Evolutionary conservation across 1,284 basidiomycete genomes (phyloP).

Genomic region (Pisolithus thermaeus): DNA sequence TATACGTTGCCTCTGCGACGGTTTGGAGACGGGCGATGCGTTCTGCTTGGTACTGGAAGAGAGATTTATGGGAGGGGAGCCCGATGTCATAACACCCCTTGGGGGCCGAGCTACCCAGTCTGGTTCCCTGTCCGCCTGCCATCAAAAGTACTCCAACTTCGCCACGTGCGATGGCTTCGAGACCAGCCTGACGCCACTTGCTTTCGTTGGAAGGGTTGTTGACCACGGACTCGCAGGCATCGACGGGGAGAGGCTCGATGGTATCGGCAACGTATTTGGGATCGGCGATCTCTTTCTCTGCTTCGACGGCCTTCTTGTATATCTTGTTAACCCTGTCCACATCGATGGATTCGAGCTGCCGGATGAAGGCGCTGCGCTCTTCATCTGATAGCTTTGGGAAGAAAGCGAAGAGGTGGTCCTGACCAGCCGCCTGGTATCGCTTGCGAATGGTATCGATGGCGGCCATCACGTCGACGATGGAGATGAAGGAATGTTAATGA

Average conservation of each 20-base stretch:
- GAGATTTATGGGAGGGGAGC: constrained; percentile 85
- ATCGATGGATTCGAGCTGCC: constrained; percentile 81
- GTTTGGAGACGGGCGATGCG: constrained; percentile 81
- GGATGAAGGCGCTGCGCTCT: constrained; percentile 61
- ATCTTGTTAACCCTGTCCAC: constrained; percentile 89
- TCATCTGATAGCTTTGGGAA: constrained; percentile 67
- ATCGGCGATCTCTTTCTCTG: constrained; percentile 52
- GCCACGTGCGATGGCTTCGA: constrained; percentile 76
- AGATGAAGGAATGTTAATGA: background rate
- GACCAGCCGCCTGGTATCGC: constrained; percentile 75
- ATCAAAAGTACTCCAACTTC: constrained; percentile 92
- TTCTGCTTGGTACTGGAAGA: constrained; percentile 97
- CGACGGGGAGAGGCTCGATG: constrained; percentile 77
- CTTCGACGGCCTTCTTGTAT: constrained; percentile 70
- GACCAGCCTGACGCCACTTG: constrained; percentile 71
- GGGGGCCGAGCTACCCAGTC: constrained; percentile 87
- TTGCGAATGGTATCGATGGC: constrained; percentile 43
- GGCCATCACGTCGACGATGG: constrained; percentile 31
- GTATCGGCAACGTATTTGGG: constrained; percentile 40
- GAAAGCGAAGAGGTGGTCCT: constrained; percentile 87
- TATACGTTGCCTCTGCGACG: constrained; percentile 59
- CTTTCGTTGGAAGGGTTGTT: constrained; percentile 50
- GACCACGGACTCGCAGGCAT: constrained; percentile 62
- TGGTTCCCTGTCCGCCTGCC: constrained; percentile 97
- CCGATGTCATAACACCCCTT: constrained; percentile 99